These are phyloP conservation scores for Urostyla sp. DNA, from an alignment of 73 alveolate species.

Conservation along the genomic window DNA sequence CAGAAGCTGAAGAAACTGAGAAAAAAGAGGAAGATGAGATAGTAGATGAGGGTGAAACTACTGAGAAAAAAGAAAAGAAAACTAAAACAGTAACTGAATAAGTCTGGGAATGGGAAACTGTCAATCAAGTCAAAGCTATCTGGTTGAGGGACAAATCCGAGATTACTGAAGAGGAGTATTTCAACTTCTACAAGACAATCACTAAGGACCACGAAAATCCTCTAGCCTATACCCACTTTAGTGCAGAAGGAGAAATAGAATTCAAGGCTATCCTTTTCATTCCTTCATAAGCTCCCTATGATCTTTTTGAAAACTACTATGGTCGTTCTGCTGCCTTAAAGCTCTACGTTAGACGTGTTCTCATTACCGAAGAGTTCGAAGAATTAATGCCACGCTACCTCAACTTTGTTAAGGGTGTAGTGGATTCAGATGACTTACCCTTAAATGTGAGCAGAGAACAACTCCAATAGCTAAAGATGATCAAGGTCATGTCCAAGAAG, in stretches of 20 bases:
- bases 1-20: conserved; percentile 84
- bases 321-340: conserved; percentile 94
- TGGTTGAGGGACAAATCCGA: conserved; percentile 99
- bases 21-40: conserved; percentile 89
- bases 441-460: conserved; percentile 98
- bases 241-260: conserved; percentile 98
- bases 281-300: conserved; percentile 92
- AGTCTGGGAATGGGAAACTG: conserved; percentile 98
- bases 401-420: conserved; percentile 98
- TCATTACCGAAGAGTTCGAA: conserved; percentile 98
- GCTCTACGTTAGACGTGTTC: conserved; percentile 98
- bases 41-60: conserved; percentile 87
- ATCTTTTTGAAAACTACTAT: conserved; percentile 97
- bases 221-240: conserved; percentile 96
- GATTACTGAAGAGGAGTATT: conserved; percentile 95
- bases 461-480: conserved; percentile 96
- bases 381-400: conserved; percentile 98
- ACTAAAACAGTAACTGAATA: conserved; percentile 91
- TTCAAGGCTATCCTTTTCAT: conserved; percentile 95
- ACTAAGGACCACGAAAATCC: conserved; percentile 98
- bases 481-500: conserved; percentile 96
- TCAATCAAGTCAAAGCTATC: conserved; percentile 97
- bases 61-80: conserved; percentile 76
- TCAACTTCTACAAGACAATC: conserved; percentile 94
- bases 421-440: conserved; percentile 99